Evolutionary conservation across 495 filamentous ascomycete genomes (phyloP), one percentile per base, ranked within the genome.

Genomic region (Podospora appendiculata): DNA sequence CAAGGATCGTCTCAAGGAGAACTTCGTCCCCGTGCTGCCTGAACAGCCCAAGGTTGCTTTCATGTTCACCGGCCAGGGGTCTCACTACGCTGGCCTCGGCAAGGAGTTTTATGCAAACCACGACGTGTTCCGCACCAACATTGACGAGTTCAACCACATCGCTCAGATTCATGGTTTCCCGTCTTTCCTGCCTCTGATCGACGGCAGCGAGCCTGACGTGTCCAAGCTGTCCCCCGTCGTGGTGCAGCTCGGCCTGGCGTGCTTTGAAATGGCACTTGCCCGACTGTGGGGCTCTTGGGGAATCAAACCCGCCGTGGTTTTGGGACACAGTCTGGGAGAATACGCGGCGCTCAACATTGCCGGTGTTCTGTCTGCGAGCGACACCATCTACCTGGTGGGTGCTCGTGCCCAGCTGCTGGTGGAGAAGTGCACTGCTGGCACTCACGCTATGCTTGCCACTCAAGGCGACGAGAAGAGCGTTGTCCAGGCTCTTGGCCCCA

Each of bases 311-410:
- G 73, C 78, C 47, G 85, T 83, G 39, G 88, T 95, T 3, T 73
- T 95, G 36, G 91, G 91, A 18, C 91, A 96, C 71, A 94, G 89
- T 64, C 58, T 81, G 11, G 90, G 90, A 52, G 90, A 96, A 65
- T 95, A 92, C 69, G 89, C 90, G 44, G 90, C 91, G 13, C 73
- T 95, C 2, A 78, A 91, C 59, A 82, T 85, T 35, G 82, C 90
- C 14, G 90, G 89, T 47, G 83, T 95, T 12, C 68, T 96, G 9
- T 87, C 85, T 8, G 85, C 81, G 33, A 82, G 79, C 55, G 90
- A 95, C 60, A 84, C 86, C 25, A 82, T 96, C 58, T 88, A 85
- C 58, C 76, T 95, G 8, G 86, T 90, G 47, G 90, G 90, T 18
- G 75, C 79, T 38, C 82, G 90, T 45, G 90, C 90, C 33, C 76